Conservation (phyloP, 306 rosid species). For the Citrullus amarus region DNA sequence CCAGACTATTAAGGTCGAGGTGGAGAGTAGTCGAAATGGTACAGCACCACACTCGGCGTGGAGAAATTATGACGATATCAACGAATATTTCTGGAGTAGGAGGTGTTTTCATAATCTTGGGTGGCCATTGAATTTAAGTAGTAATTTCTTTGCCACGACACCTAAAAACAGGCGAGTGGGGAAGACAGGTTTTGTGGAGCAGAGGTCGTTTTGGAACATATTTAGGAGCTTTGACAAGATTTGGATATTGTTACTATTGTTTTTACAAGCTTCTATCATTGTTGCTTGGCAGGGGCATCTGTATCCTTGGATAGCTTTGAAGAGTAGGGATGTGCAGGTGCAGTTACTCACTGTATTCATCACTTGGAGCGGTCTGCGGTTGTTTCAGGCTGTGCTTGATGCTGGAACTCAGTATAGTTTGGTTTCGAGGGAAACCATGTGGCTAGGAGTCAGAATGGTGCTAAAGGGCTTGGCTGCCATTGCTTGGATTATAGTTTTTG, state of each 20-base stretch:
- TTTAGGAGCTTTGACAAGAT: constrained; percentile 81
- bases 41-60: constrained; percentile 86
- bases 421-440: constrained; percentile 59
- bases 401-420: constrained; percentile 93
- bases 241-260: constrained; percentile 72
- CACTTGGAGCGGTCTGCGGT: constrained; percentile 66
- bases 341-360: constrained; percentile 64
- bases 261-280: constrained; percentile 64
- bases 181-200: constrained; percentile 95
- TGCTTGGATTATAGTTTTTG: constrained; percentile 64
- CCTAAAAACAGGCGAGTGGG: constrained; percentile 53
- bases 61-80: constrained; percentile 86
- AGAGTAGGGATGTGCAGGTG: constrained; percentile 47
- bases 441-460: constrained; percentile 81
- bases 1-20: constrained; percentile 48
- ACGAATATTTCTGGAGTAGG: constrained; percentile 84
- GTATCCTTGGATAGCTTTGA: constrained; percentile 51
- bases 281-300: constrained; percentile 57
- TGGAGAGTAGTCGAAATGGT: constrained; percentile 68
- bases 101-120: constrained; percentile 54
- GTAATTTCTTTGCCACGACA: constrained; percentile 58
- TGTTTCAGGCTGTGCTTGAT: constrained; percentile 80
- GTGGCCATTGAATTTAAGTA: constrained; percentile 44
- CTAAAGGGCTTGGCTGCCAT: constrained; percentile 52
- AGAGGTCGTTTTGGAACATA: constrained; percentile 87